A percentile compares a stretch with the other conserved stretches of the same genome.
phyloP scores from a whole-genome alignment of 78 protist species.

The Dictyostelium purpureum region DNA sequence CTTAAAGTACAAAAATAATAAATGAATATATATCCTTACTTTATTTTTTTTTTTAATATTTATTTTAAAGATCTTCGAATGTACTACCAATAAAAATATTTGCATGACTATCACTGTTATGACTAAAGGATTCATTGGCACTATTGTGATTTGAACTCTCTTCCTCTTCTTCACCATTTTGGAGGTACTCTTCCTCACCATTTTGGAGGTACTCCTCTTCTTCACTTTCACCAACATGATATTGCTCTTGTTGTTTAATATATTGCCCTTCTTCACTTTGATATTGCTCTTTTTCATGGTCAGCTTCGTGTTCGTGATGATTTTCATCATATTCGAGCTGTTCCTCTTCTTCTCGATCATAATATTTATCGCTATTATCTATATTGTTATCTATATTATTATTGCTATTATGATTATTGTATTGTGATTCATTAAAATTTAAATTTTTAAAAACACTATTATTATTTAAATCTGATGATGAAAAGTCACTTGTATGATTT shows the following conservation, averaged over 20 bases:
- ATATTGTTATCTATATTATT: neutral
- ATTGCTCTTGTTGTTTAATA: neutral
- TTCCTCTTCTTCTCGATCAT: neutral
- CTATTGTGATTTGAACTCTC: neutral
- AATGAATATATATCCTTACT: too few relatives aligned
- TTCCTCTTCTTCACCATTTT: neutral
- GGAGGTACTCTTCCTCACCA: neutral
- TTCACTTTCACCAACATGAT: neutral
- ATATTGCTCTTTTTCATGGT: neutral
- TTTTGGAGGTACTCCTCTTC: neutral
- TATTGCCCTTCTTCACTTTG: neutral
- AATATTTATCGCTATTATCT: neutral
- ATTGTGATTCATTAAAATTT: neutral
- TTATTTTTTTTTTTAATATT: too few relatives aligned
- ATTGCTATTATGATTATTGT: neutral
- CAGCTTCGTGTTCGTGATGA: neutral
- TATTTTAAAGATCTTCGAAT: too few relatives aligned
- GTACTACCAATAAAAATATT: too few relatives aligned
- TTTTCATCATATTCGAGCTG: neutral
- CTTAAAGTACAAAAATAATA: too few relatives aligned
- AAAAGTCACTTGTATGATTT: too few relatives aligned
- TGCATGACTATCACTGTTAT: too few relatives aligned
- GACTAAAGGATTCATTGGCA: too few relatives aligned
- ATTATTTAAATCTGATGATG: neutral
- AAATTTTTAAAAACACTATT: neutral